These are phyloP conservation scores for Nakazawaea peltata DNA, from an alignment of 805 yeast genomes.

Conservation along the genomic window DNA sequence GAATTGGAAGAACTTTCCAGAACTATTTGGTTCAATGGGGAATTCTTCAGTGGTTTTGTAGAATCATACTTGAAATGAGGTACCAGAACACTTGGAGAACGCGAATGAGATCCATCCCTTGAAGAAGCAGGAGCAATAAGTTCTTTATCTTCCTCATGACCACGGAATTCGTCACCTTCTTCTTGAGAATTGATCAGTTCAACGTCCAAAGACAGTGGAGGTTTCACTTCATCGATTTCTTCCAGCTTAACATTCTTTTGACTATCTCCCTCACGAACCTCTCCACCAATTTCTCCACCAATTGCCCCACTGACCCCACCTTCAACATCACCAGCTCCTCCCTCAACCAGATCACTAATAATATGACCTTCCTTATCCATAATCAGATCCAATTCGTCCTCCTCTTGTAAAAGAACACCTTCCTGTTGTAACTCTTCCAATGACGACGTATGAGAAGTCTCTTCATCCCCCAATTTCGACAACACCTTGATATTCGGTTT, in stretches of 20 bases:
- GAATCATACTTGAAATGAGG: not conserved
- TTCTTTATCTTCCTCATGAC: constrained; percentile 17
- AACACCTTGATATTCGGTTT: constrained; percentile 32
- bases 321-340: no score
- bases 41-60: constrained; percentile 1
- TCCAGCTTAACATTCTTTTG: constrained; percentile 9
- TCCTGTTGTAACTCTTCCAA: constrained; percentile 30
- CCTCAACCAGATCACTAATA: constrained; percentile 36
- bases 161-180: constrained; percentile 14
- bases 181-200: constrained; percentile 7
- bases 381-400: constrained; percentile 44
- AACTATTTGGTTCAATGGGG: constrained; percentile 7
- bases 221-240: constrained; percentile 6
- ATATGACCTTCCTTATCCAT: constrained; percentile 48
- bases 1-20: constrained; percentile 15
- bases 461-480: constrained; percentile 28
- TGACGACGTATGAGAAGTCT: constrained; percentile 17
- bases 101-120: constrained; percentile 11
- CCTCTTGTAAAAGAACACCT: constrained; percentile 51
- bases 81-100: constrained; percentile 7
- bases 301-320: no score
- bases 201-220: constrained; percentile 9
- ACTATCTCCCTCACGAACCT: no score
- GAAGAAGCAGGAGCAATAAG: constrained; percentile 27
- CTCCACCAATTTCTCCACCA: no score